A percentile compares a stretch with the other conserved stretches of the same genome.
phyloP scores from a whole-genome alignment of 352 stramenopile species.

The Phytophthora hybrid region DNA sequence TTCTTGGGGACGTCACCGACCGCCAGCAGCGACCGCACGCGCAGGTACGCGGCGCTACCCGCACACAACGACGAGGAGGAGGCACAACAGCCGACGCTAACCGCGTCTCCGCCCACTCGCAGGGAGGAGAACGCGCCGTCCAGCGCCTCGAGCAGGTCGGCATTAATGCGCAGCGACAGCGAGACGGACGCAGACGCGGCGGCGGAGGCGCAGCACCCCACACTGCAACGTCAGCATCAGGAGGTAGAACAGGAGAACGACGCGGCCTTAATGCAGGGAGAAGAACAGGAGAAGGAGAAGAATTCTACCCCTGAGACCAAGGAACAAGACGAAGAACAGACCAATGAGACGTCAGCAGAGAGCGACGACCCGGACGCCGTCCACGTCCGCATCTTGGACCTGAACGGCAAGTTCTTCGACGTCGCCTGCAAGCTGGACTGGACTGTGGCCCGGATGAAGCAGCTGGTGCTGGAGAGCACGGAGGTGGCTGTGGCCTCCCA shows the following conservation, averaged over 20 bases:
- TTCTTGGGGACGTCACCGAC: slow-evolving; percentile 58
- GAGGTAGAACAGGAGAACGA: slow-evolving; percentile 23
- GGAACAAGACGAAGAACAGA: slow-evolving; percentile 22
- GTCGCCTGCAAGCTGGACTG: slow-evolving; percentile 75
- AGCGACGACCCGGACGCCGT: slow-evolving; percentile 50
- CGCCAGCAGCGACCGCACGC: slow-evolving; percentile 46
- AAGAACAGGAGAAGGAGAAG: slow-evolving; percentile 26
- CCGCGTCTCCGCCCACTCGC: not conserved
- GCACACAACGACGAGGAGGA: slow-evolving; percentile 38
- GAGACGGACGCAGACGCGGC: slow-evolving; percentile 27
- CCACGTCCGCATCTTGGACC: slow-evolving; percentile 79
- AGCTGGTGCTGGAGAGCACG: slow-evolving; percentile 76
- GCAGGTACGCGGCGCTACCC: slow-evolving; percentile 67
- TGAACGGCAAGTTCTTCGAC: slow-evolving; percentile 89
- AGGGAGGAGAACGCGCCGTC: slow-evolving; percentile 24
- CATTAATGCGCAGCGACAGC: slow-evolving; percentile 45
- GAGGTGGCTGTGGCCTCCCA: slow-evolving; percentile 79
- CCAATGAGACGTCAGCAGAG: slow-evolving; percentile 15
- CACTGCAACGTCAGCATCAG: slow-evolving; percentile 36
- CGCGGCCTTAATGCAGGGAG: not conserved
- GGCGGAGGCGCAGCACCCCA: slow-evolving; percentile 33
- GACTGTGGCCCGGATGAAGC: slow-evolving; percentile 70
- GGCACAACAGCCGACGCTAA: not conserved
- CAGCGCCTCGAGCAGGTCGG: slow-evolving; percentile 22
- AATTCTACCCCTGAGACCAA: slow-evolving; percentile 1